Conservation (phyloP, 352 stramenopile genomes). For the Globisporangium carolinianum region DNA sequence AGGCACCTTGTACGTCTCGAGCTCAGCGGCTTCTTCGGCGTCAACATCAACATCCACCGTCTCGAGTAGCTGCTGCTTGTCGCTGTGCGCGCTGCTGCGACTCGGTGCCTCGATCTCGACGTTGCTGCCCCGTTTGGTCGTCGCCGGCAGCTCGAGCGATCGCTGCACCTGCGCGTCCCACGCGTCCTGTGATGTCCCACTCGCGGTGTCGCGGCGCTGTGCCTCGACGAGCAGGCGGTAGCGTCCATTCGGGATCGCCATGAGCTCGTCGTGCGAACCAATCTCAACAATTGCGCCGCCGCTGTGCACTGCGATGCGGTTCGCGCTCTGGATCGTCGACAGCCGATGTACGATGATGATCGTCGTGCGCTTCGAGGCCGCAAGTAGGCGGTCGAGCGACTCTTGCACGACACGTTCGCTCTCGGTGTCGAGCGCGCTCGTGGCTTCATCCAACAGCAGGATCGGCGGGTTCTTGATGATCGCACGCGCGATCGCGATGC, state of each 20-base stretch:
- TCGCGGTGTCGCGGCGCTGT: background rate
- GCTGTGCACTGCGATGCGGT: constrained; percentile 23
- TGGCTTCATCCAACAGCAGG: constrained; percentile 38
- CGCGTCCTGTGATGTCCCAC: background rate
- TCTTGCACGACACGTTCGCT: constrained; percentile 66
- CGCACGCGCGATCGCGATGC: constrained; percentile 83
- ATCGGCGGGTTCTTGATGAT: constrained; percentile 87
- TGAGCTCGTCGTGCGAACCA: constrained; percentile 90
- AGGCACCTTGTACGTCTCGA: background rate
- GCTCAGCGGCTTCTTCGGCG: background rate
- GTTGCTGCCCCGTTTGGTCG: background rate
- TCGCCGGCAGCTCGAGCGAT: too few relatives aligned
- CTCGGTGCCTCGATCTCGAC: constrained; percentile 1
- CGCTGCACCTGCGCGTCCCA: too few relatives aligned
- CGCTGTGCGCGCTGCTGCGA: constrained; percentile 27
- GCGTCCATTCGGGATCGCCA: constrained; percentile 38
- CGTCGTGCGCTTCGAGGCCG: constrained; percentile 36
- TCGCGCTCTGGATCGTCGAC: constrained; percentile 63
- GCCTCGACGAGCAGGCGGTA: constrained; percentile 32
- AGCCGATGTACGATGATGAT: constrained; percentile 72
- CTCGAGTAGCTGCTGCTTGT: constrained; percentile 35
- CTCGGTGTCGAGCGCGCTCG: constrained; percentile 44
- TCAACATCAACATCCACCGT: background rate
- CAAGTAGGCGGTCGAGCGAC: constrained; percentile 71
- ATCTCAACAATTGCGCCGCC: constrained; percentile 38